phyloP scores from a whole-genome alignment of 2,329 filamentous ascomycete species.

The Sphaceloma murrayae region DNA sequence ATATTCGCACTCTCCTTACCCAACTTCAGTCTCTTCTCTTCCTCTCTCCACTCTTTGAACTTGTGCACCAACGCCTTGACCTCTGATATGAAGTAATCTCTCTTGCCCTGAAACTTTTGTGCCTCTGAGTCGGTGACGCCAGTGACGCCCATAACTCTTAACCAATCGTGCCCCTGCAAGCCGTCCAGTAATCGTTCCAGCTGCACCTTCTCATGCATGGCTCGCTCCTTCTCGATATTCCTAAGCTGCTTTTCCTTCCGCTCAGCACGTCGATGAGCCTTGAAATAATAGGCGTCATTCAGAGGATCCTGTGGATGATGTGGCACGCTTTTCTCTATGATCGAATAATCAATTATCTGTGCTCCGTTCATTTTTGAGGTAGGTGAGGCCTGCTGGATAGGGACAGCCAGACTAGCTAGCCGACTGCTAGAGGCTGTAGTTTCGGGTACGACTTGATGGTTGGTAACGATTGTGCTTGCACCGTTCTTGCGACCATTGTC shows the following conservation, averaged over 20 bases:
- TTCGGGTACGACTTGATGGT: too few relatives aligned
- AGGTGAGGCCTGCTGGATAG: conserved; percentile 22
- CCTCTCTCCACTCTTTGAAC: conserved; percentile 76
- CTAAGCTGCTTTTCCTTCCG: conserved; percentile 58
- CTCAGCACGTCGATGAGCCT: conserved; percentile 51
- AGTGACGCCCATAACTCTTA: conserved; percentile 81
- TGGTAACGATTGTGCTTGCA: too few relatives aligned
- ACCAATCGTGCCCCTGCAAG: conserved; percentile 84
- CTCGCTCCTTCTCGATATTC: conserved; percentile 57
- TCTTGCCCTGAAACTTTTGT: conserved; percentile 76
- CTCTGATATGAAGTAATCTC: conserved; percentile 74
- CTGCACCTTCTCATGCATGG: conserved; percentile 57
- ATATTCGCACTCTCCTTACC: conserved; percentile 59
- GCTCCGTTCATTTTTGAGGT: conserved; percentile 23
- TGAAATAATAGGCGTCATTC: conserved; percentile 46
- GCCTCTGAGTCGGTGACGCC: conserved; percentile 76
- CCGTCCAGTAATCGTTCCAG: conserved; percentile 65
- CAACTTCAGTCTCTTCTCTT: conserved; percentile 73
- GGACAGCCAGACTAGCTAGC: conserved; percentile 5
- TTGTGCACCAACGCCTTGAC: conserved; percentile 76
- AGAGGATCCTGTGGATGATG: conserved; percentile 44
- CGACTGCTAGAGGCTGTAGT: too few relatives aligned
- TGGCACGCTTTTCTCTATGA: conserved; percentile 29
- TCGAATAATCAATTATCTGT: conserved; percentile 36
- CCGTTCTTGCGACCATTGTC: conserved; percentile 40